These are phyloP conservation scores for Salvia miltiorrhiza DNA, from an alignment of 257 asterid genomes.

Conservation along the genomic window DNA sequence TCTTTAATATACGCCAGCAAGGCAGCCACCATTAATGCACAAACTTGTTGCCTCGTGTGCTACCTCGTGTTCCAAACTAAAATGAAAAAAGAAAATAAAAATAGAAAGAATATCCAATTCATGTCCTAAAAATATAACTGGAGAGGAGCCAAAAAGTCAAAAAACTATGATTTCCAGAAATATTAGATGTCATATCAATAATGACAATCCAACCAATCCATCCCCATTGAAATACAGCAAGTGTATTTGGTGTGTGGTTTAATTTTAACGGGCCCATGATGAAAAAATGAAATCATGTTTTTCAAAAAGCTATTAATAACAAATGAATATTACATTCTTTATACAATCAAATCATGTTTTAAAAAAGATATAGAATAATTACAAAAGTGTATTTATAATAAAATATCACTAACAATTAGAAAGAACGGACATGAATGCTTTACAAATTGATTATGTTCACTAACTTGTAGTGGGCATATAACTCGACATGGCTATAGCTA, in stretches of 20 bases:
- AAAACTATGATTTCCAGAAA: slow-evolving; percentile 22
- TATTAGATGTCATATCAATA: slow-evolving; percentile 11
- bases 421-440: neutral
- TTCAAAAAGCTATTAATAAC: neutral
- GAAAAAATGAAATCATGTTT: neutral
- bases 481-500: neutral
- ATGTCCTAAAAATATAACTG: neutral
- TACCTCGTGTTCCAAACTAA: slow-evolving; percentile 7
- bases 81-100: neutral
- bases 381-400: neutral
- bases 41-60: neutral
- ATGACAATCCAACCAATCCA: slow-evolving; percentile 34
- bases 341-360: neutral
- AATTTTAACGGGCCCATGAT: neutral
- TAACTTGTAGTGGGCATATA: neutral
- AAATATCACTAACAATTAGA: neutral
- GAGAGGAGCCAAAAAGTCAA: slow-evolving; percentile 21
- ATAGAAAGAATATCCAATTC: neutral
- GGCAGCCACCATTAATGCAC: neutral
- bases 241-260: neutral
- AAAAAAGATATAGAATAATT: neutral
- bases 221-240: slow-evolving; percentile 10
- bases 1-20: neutral
- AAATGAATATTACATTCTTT: neutral
- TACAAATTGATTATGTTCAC: neutral